A percentile compares a stretch with the other conserved stretches of the same genome.
Evolutionary conservation across 768 basidiomycete species (phyloP).

Genomic region (Trametes coccinea): DNA sequence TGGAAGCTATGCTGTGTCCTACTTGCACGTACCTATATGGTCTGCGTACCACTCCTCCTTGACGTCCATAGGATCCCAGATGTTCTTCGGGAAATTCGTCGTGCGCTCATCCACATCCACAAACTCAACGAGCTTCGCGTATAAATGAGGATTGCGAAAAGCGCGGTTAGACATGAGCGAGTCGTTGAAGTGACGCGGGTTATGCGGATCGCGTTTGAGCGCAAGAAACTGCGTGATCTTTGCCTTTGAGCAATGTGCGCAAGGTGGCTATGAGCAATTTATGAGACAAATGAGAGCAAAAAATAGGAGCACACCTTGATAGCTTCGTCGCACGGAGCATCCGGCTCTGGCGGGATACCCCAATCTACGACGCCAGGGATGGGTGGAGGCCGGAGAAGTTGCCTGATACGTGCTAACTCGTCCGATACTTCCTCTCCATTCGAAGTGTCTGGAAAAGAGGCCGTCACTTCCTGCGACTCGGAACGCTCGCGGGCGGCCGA

Average conservation of each 20-base stretch:
- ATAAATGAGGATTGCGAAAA: conserved; percentile 97
- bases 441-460: neutral
- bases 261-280: no score
- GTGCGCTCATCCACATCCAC: conserved; percentile 86
- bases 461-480: neutral
- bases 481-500: conserved; percentile 20
- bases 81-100: conserved; percentile 72
- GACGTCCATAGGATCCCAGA: conserved; percentile 75
- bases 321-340: conserved; percentile 57
- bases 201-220: conserved; percentile 60
- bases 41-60: conserved; percentile 73
- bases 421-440: conserved; percentile 14
- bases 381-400: conserved; percentile 59
- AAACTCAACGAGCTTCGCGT: conserved; percentile 92
- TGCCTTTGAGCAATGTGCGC: conserved; percentile 45
- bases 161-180: conserved; percentile 89
- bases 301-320: conserved; percentile 48
- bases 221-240: conserved; percentile 80
- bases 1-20: neutral
- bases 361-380: conserved; percentile 69
- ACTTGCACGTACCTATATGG: conserved; percentile 65
- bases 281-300: neutral
- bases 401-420: conserved; percentile 56
- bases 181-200: conserved; percentile 92
- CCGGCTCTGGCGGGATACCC: conserved; percentile 69